A percentile compares a stretch with the other conserved stretches of the same genome.
phyloP scores from a whole-genome alignment of 352 stramenopile genomes.

The Globisporangium nodosum region DNA sequence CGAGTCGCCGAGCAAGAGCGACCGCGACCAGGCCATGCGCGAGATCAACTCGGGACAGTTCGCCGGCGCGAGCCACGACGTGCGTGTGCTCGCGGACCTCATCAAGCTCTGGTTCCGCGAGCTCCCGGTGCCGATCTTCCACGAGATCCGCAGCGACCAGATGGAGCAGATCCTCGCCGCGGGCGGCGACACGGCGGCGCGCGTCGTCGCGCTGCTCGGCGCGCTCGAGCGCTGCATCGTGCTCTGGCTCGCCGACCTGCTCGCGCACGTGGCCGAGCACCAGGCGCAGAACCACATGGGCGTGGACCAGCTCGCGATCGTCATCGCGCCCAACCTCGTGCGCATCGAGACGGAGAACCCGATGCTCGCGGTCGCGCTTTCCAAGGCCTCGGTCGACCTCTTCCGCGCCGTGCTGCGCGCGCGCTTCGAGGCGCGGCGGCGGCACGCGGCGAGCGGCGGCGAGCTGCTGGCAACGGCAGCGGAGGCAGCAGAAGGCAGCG shows the following conservation, averaged over 20 bases:
- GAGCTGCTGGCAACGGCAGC: neutral
- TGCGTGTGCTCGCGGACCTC: slow-evolving; percentile 82
- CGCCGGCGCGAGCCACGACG: slow-evolving; percentile 49
- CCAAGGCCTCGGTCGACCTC: slow-evolving; percentile 81
- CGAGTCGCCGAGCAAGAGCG: slow-evolving; percentile 81
- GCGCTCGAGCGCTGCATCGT: slow-evolving; percentile 54
- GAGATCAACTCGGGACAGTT: slow-evolving; percentile 84
- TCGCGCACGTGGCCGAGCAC: slow-evolving; percentile 64
- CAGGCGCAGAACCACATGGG: slow-evolving; percentile 84
- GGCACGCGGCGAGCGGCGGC: neutral
- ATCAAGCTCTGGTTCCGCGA: slow-evolving; percentile 91
- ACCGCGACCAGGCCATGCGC: slow-evolving; percentile 74
- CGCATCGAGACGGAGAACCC: slow-evolving; percentile 80
- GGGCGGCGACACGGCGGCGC: slow-evolving; percentile 20
- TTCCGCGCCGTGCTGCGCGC: slow-evolving; percentile 49
- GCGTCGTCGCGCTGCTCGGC: slow-evolving; percentile 45
- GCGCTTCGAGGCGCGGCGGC: slow-evolving; percentile 21
- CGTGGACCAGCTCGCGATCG: slow-evolving; percentile 86
- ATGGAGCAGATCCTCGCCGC: slow-evolving; percentile 45
- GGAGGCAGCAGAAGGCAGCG: neutral
- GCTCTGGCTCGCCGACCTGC: slow-evolving; percentile 80
- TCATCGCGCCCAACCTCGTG: slow-evolving; percentile 87
- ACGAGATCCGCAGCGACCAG: slow-evolving; percentile 64
- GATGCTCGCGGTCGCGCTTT: slow-evolving; percentile 80
- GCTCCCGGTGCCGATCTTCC: slow-evolving; percentile 74